Evolutionary conservation across 176 grass and related monocot genomes (phyloP).

Genomic region (Aegilops sharonensis): DNA sequence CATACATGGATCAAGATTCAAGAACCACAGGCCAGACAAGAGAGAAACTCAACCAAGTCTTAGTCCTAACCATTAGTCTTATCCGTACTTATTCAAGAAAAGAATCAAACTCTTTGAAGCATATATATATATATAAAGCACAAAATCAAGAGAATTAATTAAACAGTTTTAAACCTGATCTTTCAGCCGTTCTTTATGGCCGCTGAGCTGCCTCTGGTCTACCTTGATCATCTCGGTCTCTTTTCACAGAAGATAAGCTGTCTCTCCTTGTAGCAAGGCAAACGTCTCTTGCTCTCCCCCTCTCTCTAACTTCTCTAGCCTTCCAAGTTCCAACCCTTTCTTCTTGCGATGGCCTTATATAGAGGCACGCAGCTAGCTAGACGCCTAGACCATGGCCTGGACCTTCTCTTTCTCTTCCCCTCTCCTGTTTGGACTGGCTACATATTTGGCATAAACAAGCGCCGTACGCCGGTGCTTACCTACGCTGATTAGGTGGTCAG

Average conservation of each 20-base stretch:
- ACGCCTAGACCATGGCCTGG: constrained; percentile 14
- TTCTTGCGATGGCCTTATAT: constrained; percentile 30
- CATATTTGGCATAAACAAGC: constrained; percentile 41
- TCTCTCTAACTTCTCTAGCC: constrained; percentile 4
- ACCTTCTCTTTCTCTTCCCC: not conserved
- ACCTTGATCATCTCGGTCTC: constrained; percentile 28
- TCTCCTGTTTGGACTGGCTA: constrained; percentile 44
- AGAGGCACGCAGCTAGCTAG: not conserved
- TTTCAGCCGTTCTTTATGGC: constrained; percentile 18
- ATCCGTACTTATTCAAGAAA: not conserved
- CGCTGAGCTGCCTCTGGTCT: constrained; percentile 13
- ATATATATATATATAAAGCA: not conserved
- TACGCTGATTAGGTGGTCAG: constrained; percentile 47
- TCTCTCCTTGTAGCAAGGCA: not conserved
- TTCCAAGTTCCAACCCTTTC: not conserved
- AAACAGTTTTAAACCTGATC: constrained; percentile 23
- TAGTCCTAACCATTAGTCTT: not conserved
- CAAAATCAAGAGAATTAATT: not conserved
- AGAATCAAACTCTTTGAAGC: constrained; percentile 11
- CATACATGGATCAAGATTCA: not conserved
- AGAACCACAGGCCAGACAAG: not conserved
- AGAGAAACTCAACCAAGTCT: not conserved
- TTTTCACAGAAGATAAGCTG: constrained; percentile 2
- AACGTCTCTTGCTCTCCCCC: not conserved
- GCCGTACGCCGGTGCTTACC: constrained; percentile 54